Base-by-base conservation (phyloP, 768 basidiomycete genomes). In the Psilocybe sp. region DNA sequence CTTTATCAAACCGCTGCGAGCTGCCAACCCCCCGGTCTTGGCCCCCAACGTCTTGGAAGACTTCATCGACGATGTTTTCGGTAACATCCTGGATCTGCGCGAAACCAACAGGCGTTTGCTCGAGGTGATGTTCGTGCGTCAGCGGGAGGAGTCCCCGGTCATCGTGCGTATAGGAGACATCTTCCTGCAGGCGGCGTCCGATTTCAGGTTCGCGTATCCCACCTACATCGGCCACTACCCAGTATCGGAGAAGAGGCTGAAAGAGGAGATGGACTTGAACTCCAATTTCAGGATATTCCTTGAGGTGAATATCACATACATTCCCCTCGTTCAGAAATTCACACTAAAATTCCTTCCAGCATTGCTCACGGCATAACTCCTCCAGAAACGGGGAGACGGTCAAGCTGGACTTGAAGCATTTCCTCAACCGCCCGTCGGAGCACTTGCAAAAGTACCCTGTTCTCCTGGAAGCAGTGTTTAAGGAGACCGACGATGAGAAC, bases 31-130 rank as follows among this genome's bases (percentile, higher is more conserved):
- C 61, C 64, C 72, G 51, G 64, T 76, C 16, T 69, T 80, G 28
- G 69, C 76, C 4, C 67, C 74, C 4, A 61, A 76, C 19, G 74
- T 81, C 31, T 67, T 96, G 6, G 87, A 90, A 31, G 82, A 86
- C 32, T 96, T 98, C 65, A 85, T 97, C 44, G 88, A 91, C 39
- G 87, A 91, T 32, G 86, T 95, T 3, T 95, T 98, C 55, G 84
- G 89, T 44, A 97, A 97, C 63, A 84, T 95, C 36, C 74, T 88
- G 4, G 90, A 92, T 53, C 72, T 98, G n/a, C 80, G 90, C 14
- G 87, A 89, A 63, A 87, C 89, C 61, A 92, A 89, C 59, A 77
- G 83, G 28, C 78, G 84, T 10, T 74, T 97, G n/a, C 76, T 98
- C 13, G 91, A 95, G 60, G 81, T 88, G 3, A 80, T 98, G 70